phyloP scores from a whole-genome alignment of 2,329 filamentous ascomycete species.

The Diaporthe helianthi region DNA sequence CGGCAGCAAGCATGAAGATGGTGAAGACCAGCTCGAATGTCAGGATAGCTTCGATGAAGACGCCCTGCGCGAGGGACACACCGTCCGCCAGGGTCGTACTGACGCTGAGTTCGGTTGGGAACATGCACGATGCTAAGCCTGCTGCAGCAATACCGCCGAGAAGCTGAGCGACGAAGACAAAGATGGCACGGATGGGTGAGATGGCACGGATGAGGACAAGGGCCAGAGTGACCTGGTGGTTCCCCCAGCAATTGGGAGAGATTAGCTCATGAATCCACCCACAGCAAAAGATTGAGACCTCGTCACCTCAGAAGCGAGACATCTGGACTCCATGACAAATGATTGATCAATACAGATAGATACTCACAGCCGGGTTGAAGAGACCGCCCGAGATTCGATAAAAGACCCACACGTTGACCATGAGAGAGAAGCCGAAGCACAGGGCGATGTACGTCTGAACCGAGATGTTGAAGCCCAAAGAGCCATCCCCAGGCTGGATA shows the following conservation, averaged over 20 bases:
- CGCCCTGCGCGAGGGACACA: conserved; percentile 60
- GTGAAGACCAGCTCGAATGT: conserved; percentile 69
- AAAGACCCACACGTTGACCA: conserved; percentile 58
- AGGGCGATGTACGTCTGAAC: conserved; percentile 48
- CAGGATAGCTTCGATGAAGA: conserved; percentile 73
- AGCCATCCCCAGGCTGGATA: conserved; percentile 23
- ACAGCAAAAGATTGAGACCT: not conserved
- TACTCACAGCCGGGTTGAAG: conserved; percentile 47
- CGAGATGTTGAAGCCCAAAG: conserved; percentile 24
- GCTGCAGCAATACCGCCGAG: conserved; percentile 65
- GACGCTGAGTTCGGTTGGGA: conserved; percentile 59
- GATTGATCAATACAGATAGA: fast-evolving
- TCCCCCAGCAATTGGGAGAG: not conserved
- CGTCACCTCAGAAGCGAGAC: not conserved
- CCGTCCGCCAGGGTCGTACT: conserved; percentile 63
- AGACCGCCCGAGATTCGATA: conserved; percentile 54
- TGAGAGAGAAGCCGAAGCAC: conserved; percentile 52
- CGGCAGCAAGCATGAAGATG: conserved; percentile 73
- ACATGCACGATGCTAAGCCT: conserved; percentile 61
- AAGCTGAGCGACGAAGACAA: conserved; percentile 64
- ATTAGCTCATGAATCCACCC: not conserved
- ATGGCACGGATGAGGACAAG: conserved; percentile 66
- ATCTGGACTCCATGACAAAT: not conserved
- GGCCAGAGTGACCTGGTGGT: conserved; percentile 55
- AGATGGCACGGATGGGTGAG: conserved; percentile 54